Evolutionary conservation across 768 basidiomycete genomes (phyloP), one percentile per base, ranked within the genome.

Genomic region (Lactarius akahatsu): DNA sequence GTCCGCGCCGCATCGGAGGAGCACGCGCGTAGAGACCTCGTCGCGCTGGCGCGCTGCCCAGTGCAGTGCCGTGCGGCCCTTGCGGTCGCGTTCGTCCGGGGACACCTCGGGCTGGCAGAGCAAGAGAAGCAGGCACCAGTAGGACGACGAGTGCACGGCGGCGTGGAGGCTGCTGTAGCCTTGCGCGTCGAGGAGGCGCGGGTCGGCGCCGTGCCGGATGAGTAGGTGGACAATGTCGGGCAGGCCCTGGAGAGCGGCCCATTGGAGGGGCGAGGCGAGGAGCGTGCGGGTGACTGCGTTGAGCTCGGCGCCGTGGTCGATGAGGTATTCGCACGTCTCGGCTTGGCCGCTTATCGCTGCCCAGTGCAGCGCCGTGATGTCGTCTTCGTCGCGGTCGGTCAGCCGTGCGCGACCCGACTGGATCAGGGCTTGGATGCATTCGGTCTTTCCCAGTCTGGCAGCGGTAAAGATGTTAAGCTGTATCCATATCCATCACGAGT

Each of bases 1-100:
- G 64, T 87, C 89, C 3, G 96, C 94, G 4, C 92, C 93, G 69
- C 94, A 91, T 63, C 87, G 84, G 59, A 99, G 81, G 54, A 99
- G 77, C 57, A 99, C 76, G 70, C 96, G 93, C 6, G 96, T 94
- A 2, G 91, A 94, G 26, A 98, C 83, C 2, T 93, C 93, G 74
- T 99, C 96, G 54, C 96, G 94, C 75, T 98, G 96, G 76, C 97
- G 98, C 16, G 92, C 92, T 3, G 96, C 96, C 96, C 96, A 99
- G 90, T 97, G 96, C 56, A 98, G 81, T 0, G 92, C 83, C 0
- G 96, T 97, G 74, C 96, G 96, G 0, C 94, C 96, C 73, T 93
- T 89, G 1, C 86, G 80, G 75, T 99, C 96, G 45, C 87, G 83
- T 52, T 89, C 88, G 75, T 99, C 96, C 64, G 97, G 89, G 52